A percentile compares a stretch with the other conserved stretches of the same genome.
Evolutionary conservation across 2,329 filamentous ascomycete species (phyloP).

Genomic region (Aspergillus carbonarius): DNA sequence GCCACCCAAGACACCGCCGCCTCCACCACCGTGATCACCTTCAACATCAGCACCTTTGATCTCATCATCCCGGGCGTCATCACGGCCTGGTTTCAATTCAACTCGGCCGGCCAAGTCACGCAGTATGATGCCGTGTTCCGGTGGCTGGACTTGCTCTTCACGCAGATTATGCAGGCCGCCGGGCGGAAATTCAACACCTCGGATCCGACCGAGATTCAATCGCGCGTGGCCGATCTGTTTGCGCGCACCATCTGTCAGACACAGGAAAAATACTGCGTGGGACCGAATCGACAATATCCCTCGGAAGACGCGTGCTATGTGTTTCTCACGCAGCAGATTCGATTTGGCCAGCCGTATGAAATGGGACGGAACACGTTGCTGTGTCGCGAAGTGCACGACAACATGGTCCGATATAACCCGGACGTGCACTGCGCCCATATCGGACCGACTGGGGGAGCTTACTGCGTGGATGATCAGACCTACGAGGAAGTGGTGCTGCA

Average conservation of each 20-base stretch:
- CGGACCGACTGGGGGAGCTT: slow-evolving; percentile 25
- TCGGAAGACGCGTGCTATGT: slow-evolving; percentile 18
- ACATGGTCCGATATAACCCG: slow-evolving; percentile 29
- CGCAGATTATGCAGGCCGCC: background rate
- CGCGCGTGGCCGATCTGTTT: slow-evolving; percentile 6
- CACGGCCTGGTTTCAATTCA: slow-evolving; percentile 1
- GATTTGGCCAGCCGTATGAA: slow-evolving; percentile 27
- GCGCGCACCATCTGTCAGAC: slow-evolving; percentile 23
- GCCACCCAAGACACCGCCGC: slow-evolving; percentile 23
- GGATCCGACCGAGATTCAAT: slow-evolving; percentile 2
- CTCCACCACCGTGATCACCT: slow-evolving; percentile 23
- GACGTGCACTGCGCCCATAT: slow-evolving; percentile 30
- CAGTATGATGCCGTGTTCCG: slow-evolving; percentile 23
- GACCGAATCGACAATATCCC: slow-evolving; percentile 22
- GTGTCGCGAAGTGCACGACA: slow-evolving; percentile 30
- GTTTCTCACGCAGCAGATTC: slow-evolving; percentile 18
- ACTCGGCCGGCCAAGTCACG: slow-evolving; percentile 14
- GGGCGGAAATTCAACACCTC: slow-evolving; percentile 21
- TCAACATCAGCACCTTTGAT: slow-evolving; percentile 25
- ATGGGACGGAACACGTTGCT: slow-evolving; percentile 28
- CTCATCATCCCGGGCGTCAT: slow-evolving; percentile 23
- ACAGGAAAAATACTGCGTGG: slow-evolving; percentile 21
- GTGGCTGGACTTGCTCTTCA: slow-evolving; percentile 20
- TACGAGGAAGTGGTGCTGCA: slow-evolving; percentile 26
- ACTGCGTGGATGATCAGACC: slow-evolving; percentile 29